Conservation (phyloP, 2,329 filamentous ascomycete genomes). For the Xylariaceae sp. region DNA sequence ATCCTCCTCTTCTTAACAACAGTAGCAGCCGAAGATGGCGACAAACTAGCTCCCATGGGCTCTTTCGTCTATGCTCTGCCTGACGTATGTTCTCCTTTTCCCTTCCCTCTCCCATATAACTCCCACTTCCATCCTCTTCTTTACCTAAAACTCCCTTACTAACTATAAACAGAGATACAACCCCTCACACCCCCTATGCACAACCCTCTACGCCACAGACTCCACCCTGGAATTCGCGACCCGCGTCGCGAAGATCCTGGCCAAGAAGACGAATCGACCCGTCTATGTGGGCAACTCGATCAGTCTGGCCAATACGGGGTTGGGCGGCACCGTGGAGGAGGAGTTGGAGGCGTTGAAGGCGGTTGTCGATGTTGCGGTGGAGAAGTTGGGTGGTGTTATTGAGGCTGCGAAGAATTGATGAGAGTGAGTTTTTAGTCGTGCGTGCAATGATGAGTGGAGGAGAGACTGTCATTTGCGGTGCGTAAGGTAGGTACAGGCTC, state of each 20-base stretch:
- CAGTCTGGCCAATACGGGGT: conserved; percentile 64
- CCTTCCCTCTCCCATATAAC: too few relatives aligned
- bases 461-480: too few relatives aligned
- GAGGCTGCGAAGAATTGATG: conserved; percentile 10
- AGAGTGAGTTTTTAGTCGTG: not conserved
- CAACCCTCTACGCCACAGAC: conserved; percentile 70
- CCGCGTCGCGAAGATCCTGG: conserved; percentile 75
- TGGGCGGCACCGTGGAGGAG: conserved; percentile 81
- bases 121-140: too few relatives aligned
- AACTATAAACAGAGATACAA: conserved; percentile 46
- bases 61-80: conserved; percentile 94
- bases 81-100: too few relatives aligned
- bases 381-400: conserved; percentile 42
- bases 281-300: conserved; percentile 91
- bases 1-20: conserved; percentile 59
- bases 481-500: too few relatives aligned
- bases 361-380: conserved; percentile 65
- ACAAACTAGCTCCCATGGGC: conserved; percentile 57
- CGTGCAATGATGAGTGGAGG: not conserved
- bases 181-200: conserved; percentile 62
- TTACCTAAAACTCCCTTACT: too few relatives aligned
- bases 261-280: conserved; percentile 64
- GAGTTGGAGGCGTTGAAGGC: conserved; percentile 83
- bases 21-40: conserved; percentile 47
- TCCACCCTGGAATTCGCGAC: conserved; percentile 80